These are phyloP conservation scores for Fomitopsis palustris DNA, from an alignment of 1,284 basidiomycete genomes.

Conservation along the genomic window DNA sequence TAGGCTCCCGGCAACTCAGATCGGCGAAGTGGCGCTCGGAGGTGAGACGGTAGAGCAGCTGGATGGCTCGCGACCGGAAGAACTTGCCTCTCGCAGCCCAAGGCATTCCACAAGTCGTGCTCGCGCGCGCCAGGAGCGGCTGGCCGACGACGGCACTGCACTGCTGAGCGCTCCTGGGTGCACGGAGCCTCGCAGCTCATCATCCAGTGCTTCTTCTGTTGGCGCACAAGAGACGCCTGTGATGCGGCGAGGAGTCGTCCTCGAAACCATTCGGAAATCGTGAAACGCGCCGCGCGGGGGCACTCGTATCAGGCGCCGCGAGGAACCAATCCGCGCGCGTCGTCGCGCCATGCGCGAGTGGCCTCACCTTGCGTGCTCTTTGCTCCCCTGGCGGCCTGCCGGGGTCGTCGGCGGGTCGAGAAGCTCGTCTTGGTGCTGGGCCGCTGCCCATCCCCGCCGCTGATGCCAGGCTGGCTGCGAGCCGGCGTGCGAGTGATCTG, in stretches of 20 bases:
- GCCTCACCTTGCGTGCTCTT: background rate
- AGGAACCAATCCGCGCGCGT: background rate
- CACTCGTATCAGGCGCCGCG: background rate
- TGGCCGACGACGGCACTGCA: background rate
- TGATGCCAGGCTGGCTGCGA: background rate
- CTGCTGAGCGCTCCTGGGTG: background rate
- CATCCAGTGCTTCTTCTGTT: background rate
- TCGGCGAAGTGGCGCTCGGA: too few species aligned
- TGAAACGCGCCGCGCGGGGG: background rate
- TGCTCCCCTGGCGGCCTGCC: background rate
- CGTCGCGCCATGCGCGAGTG: background rate
- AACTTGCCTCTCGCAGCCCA: too few species aligned
- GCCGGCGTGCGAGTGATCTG: background rate
- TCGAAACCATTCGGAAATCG: background rate
- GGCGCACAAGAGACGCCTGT: background rate
- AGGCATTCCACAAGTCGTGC: too few species aligned
- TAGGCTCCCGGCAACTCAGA: too few species aligned
- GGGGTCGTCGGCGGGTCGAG: background rate
- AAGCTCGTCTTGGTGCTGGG: background rate
- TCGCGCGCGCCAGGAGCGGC: background rate
- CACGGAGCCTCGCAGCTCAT: background rate
- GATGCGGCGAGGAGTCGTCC: background rate
- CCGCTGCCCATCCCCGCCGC: background rate
- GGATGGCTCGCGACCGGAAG: too few species aligned
- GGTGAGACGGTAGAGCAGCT: too few species aligned